These are phyloP conservation scores for Phytophthora pluvialis DNA, from an alignment of 352 stramenopile species.

Conservation along the genomic window DNA sequence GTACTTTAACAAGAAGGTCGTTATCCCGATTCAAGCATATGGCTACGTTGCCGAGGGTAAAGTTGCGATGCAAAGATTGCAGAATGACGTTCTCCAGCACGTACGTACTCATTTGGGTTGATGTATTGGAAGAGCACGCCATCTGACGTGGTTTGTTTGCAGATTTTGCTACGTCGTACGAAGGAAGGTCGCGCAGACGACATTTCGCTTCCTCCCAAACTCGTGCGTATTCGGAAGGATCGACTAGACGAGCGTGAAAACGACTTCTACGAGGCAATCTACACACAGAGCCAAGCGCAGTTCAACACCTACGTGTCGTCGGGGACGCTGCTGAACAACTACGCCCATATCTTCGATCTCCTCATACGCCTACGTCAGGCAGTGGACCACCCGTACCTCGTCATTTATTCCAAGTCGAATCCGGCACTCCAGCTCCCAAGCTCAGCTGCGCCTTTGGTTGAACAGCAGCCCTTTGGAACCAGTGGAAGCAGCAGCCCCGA, in stretches of 20 bases:
- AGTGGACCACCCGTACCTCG: slow-evolving; percentile 99
- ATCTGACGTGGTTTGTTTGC: slow-evolving; percentile 10
- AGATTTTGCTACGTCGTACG: slow-evolving; percentile 97
- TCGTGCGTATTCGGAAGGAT: slow-evolving; percentile 89
- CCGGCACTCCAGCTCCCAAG: slow-evolving; percentile 72
- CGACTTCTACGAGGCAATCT: slow-evolving; percentile 99
- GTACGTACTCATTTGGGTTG: slow-evolving; percentile 47
- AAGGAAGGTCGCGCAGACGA: slow-evolving; percentile 98
- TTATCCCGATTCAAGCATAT: slow-evolving; percentile 98
- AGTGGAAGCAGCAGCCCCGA: slow-evolving; percentile 32
- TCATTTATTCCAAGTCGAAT: slow-evolving; percentile 91
- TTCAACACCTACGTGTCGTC: slow-evolving; percentile 99
- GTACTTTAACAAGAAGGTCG: slow-evolving; percentile 98
- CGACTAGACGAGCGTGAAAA: slow-evolving; percentile 91
- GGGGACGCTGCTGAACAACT: slow-evolving; percentile 99
- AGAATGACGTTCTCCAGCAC: slow-evolving; percentile 92
- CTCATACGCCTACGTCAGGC: slow-evolving; percentile 97
- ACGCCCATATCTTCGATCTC: slow-evolving; percentile 98
- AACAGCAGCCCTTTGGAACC: slow-evolving; percentile 68
- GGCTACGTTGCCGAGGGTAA: slow-evolving; percentile 93
- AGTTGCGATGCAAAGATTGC: slow-evolving; percentile 96
- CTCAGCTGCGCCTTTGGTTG: slow-evolving; percentile 49
- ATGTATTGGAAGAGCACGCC: background rate
- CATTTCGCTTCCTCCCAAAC: slow-evolving; percentile 90
- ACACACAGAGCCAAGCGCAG: slow-evolving; percentile 97